A percentile compares a stretch with the other conserved stretches of the same genome.
phyloP scores from a whole-genome alignment of 1,284 basidiomycete genomes.

The Trametes polyzona region DNA sequence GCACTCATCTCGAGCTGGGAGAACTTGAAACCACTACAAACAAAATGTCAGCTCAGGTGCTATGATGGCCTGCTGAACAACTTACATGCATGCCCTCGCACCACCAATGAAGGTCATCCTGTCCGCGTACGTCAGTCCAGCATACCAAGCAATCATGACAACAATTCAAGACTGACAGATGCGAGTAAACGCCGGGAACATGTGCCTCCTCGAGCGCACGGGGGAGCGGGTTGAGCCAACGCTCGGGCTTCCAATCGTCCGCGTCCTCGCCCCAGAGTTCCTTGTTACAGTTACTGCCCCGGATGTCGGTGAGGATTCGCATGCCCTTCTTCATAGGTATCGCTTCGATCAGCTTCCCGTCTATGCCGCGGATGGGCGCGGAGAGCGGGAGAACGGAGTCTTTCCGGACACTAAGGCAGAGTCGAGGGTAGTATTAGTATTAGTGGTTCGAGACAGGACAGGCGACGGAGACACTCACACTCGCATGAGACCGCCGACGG shows the following conservation, averaged over 20 bases:
- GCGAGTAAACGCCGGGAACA: constrained; percentile 31
- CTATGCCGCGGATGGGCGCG: constrained; percentile 24
- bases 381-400: constrained; percentile 30
- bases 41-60: not conserved
- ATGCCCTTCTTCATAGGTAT: constrained; percentile 51
- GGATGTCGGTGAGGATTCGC: constrained; percentile 48
- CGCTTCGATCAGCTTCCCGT: constrained; percentile 40
- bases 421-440: not conserved
- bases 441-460: not conserved
- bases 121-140: not conserved
- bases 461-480: constrained; percentile 5
- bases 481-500: not conserved
- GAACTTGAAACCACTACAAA: constrained; percentile 38
- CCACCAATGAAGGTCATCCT: constrained; percentile 42
- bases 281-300: constrained; percentile 48
- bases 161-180: constrained; percentile 21
- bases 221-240: constrained; percentile 34
- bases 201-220: constrained; percentile 24
- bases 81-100: constrained; percentile 36
- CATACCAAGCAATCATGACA: too few relatives aligned
- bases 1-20: constrained; percentile 40
- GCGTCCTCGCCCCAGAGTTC: constrained; percentile 62
- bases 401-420: constrained; percentile 16
- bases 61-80: not conserved
- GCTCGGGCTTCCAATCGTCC: constrained; percentile 48